Percentiles rank a stretch among this genome's conserved stretches.
These are phyloP conservation scores for Mucor sp. DNA, from an alignment of 371 early-diverging fungal genomes.

Conservation along the genomic window DNA sequence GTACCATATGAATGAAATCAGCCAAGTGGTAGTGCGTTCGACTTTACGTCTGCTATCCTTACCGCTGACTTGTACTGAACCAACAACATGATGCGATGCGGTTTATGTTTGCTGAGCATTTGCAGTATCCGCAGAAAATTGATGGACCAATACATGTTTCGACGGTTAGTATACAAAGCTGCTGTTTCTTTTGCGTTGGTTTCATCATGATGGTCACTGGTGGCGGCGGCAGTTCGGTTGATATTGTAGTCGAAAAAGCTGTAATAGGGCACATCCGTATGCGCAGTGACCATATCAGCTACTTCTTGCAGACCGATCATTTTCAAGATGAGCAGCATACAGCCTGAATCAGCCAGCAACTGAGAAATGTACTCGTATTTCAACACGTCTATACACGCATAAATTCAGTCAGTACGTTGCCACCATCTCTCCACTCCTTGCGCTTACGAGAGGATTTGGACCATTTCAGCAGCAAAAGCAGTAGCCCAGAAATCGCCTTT, in stretches of 20 bases:
- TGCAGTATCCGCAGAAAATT: conserved; percentile 76
- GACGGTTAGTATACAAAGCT: conserved; percentile 22
- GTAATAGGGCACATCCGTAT: conserved; percentile 62
- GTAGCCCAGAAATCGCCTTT: conserved; percentile 73
- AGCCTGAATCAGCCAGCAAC: conserved; percentile 80
- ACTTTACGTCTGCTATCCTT: not conserved
- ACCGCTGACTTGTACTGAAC: conserved; percentile 85
- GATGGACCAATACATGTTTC: conserved; percentile 77
- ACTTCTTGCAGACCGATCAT: conserved; percentile 78
- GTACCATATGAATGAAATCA: not conserved
- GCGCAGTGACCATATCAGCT: conserved; percentile 44
- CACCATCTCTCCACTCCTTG: not conserved
- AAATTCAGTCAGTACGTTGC: not conserved
- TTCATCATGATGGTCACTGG: conserved; percentile 6
- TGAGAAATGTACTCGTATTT: conserved; percentile 79
- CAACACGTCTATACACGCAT: conserved; percentile 51
- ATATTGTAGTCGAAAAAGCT: conserved; percentile 31
- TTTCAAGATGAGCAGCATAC: conserved; percentile 75
- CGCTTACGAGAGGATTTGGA: conserved; percentile 69
- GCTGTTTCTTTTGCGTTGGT: not conserved
- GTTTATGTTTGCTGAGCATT: conserved; percentile 78
- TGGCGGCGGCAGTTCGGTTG: not conserved
- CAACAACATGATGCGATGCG: conserved; percentile 71
- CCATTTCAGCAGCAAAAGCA: conserved; percentile 68
- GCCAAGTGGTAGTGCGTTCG: not conserved